A percentile compares a stretch with the other conserved stretches of the same genome.
Conservation (phyloP, 495 filamentous ascomycete species). For the Lasiosphaeriaceae sp. region DNA sequence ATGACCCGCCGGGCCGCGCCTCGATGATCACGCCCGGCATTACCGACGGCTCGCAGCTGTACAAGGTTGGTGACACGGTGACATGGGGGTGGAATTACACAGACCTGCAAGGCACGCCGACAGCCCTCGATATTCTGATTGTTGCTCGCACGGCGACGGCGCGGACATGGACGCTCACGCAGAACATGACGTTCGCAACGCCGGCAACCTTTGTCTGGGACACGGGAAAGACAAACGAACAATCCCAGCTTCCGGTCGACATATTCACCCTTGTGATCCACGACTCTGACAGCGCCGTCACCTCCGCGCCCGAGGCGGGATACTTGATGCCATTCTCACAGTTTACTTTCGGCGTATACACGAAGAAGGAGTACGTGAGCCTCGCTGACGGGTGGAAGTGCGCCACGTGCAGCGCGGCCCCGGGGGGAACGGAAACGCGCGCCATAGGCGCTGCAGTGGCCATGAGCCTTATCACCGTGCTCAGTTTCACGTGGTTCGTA, state of each 20-base stretch:
- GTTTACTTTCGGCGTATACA: constrained; percentile 81
- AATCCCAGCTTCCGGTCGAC: constrained; percentile 58
- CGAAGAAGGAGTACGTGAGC: constrained; percentile 58
- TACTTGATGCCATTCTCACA: constrained; percentile 62
- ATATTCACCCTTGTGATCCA: constrained; percentile 83
- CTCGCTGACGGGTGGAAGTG: constrained; percentile 53
- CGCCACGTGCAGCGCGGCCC: constrained; percentile 69
- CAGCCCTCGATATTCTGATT: constrained; percentile 75
- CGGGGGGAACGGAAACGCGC: constrained; percentile 59
- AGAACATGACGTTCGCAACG: constrained; percentile 50
- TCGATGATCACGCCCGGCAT: constrained; percentile 73
- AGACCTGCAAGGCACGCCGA: constrained; percentile 70
- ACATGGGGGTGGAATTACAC: constrained; percentile 98
- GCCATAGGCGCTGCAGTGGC: constrained; percentile 68
- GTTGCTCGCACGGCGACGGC: constrained; percentile 58
- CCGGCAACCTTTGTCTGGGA: constrained; percentile 64
- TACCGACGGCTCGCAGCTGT: constrained; percentile 62
- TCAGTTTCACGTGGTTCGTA: constrained; percentile 89
- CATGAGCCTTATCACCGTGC: constrained; percentile 71
- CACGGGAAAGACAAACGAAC: constrained; percentile 63
- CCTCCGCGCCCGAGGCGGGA: constrained; percentile 62
- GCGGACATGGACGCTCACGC: constrained; percentile 47
- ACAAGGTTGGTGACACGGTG: constrained; percentile 81
- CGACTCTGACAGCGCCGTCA: constrained; percentile 63
- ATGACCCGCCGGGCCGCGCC: constrained; percentile 66